phyloP scores from a whole-genome alignment of 441 rosid genomes.

The Codiaeum variegatum region DNA sequence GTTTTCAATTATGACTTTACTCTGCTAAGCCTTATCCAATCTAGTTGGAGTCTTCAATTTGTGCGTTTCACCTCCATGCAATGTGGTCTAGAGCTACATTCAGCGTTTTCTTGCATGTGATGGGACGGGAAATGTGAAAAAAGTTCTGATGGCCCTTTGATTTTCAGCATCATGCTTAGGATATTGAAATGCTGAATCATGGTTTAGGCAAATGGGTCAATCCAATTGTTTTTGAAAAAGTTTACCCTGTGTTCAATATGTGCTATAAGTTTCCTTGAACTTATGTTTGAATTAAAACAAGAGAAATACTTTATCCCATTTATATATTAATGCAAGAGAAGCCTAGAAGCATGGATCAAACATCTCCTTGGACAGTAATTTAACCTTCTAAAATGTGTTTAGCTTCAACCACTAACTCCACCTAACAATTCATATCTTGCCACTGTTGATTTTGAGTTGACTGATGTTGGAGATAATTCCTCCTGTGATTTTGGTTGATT shows the following conservation, averaged over 20 bases:
- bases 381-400: neutral
- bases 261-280: neutral
- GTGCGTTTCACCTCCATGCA: no score
- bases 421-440: neutral
- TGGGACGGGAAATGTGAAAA: neutral
- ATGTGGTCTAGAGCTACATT: neutral
- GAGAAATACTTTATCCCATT: neutral
- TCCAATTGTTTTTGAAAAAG: neutral
- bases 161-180: neutral
- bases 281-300: neutral
- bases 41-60: neutral
- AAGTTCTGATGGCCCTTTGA: neutral
- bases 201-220: neutral
- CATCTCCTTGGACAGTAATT: neutral
- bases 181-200: neutral
- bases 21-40: neutral
- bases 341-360: neutral
- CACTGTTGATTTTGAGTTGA: neutral
- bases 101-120: neutral
- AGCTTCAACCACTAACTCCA: neutral
- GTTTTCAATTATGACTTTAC: neutral
- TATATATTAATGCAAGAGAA: slow-evolving; percentile 1
- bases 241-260: neutral
- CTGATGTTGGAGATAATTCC: neutral
- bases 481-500: slow-evolving; percentile 18